phyloP scores from a whole-genome alignment of 2,329 filamentous ascomycete species.

The Coniochaeta pulveracea region DNA sequence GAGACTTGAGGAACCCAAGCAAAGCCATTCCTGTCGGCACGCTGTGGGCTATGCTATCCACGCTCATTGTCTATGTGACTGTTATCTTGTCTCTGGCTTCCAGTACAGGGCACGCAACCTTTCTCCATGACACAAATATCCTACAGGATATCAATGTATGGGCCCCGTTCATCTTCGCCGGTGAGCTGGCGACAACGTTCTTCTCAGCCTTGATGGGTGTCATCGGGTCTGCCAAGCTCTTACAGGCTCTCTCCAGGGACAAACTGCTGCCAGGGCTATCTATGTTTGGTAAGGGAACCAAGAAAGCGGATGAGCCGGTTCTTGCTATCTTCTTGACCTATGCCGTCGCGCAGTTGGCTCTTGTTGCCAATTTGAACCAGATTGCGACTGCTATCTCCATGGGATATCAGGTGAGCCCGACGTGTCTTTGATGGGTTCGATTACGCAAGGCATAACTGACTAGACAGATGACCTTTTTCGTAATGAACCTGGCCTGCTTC shows the following conservation, averaged over 20 bases:
- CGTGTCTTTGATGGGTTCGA: not conserved
- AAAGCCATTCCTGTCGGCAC: constrained; percentile 80
- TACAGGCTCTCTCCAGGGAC: constrained; percentile 74
- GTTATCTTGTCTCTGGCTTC: constrained; percentile 71
- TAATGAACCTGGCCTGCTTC: constrained; percentile 81
- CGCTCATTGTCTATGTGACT: constrained; percentile 63
- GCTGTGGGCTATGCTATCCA: constrained; percentile 63
- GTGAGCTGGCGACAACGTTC: constrained; percentile 71
- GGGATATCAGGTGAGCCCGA: constrained; percentile 60
- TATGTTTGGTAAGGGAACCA: constrained; percentile 63
- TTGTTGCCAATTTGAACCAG: constrained; percentile 75
- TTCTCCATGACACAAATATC: constrained; percentile 66
- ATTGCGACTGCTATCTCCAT: constrained; percentile 86
- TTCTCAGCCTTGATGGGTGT: constrained; percentile 85
- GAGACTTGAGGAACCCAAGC: constrained; percentile 72
- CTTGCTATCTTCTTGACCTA: constrained; percentile 69
- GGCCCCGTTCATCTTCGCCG: constrained; percentile 59
- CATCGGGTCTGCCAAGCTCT: constrained; percentile 72
- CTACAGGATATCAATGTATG: constrained; percentile 76
- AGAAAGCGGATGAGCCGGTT: constrained; percentile 61
- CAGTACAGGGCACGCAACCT: constrained; percentile 61
- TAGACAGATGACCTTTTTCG: constrained; percentile 72
- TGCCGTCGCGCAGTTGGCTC: constrained; percentile 62
- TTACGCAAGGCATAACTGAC: constrained; percentile 7
- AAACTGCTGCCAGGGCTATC: constrained; percentile 65